Base-by-base conservation (phyloP, 1,139 yeast species). In the Saccharomycopsis crataegensis region DNA sequence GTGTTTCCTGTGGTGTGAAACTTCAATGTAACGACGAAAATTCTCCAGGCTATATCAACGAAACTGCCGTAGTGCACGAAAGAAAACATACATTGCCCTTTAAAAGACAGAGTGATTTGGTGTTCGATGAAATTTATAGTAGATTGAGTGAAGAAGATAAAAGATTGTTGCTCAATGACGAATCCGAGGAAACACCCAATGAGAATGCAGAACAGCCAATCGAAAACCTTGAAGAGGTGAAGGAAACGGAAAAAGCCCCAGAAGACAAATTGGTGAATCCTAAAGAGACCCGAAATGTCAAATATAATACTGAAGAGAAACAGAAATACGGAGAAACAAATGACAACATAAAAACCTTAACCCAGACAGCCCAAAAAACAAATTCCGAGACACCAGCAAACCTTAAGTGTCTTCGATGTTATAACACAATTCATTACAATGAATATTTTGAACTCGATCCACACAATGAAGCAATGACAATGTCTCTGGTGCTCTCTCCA, bases 1-100 rank as follows among this genome's bases (percentile, higher is more conserved):
- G 58, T 41, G 16, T 42, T 9, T 46, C 55, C 6, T 56, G 59
- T 45, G 59, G 59, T 11, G 34, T 56, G 8, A 16, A 16, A 28
- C 28, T 56, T 14, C 59, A 56, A 33, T 45, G 48, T 3, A 36
- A 28, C 5, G 41, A 54, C n/a, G 31, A 33, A 8, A 28, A 34
- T 6, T 6, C 32, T 8, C 51, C 54, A 8, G 59, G 59, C 1
- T 56, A 43, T 42, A 42, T 56, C n/a, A 43, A 51, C 28, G 42
- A 38, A 6, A 14, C 43, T 9, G 9, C 51, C 6, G 28, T 14
- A 3, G 31, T 38, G 5, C 31, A 28, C 9, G 37, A 31, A 8
- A 16, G 33, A 16, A 38, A 14, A 8, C 32, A 22, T 22, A 40
- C 42, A 37, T 9, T 16, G 14, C 11, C 32, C 17, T 43, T 49